These are phyloP conservation scores for Aspergillus texensis DNA, from an alignment of 2,329 filamentous ascomycete genomes.

Conservation along the genomic window DNA sequence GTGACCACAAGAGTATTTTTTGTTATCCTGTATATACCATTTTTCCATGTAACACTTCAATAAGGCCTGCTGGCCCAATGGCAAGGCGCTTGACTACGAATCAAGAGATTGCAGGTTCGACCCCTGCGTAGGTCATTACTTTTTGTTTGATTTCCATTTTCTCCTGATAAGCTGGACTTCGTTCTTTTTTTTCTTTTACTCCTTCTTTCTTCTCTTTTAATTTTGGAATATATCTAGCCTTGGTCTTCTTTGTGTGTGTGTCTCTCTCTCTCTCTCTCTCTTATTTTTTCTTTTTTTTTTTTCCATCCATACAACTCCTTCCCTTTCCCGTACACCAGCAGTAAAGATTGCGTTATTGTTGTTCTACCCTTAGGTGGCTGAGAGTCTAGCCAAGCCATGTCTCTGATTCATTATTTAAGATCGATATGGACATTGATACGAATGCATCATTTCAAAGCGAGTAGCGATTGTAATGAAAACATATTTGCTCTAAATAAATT, in stretches of 20 bases:
- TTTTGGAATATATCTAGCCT: too few species aligned
- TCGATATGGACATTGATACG: neutral
- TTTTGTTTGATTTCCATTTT: neutral
- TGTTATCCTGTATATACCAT: neutral
- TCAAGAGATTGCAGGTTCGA: constrained; percentile 57
- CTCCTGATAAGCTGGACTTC: too few species aligned
- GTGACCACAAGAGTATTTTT: accelerated
- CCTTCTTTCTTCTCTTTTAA: neutral
- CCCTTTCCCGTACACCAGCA: neutral
- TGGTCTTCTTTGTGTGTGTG: too few species aligned
- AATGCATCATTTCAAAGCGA: neutral
- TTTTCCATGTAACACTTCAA: too few species aligned
- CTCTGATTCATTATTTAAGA: neutral
- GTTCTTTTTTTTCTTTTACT: neutral
- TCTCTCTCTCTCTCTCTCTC: too few species aligned
- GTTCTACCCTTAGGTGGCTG: too few species aligned
- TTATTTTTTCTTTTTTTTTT: too few species aligned
- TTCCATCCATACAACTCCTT: neutral
- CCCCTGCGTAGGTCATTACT: constrained; percentile 39
- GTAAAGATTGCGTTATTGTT: neutral
- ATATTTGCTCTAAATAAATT: neutral
- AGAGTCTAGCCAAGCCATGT: neutral
- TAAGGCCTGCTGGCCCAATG: constrained; percentile 22
- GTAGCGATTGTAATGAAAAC: neutral
- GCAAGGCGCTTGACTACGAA: constrained; percentile 57